Evolutionary conservation across 768 basidiomycete genomes (phyloP).

Genomic region (Zangia roseola): DNA sequence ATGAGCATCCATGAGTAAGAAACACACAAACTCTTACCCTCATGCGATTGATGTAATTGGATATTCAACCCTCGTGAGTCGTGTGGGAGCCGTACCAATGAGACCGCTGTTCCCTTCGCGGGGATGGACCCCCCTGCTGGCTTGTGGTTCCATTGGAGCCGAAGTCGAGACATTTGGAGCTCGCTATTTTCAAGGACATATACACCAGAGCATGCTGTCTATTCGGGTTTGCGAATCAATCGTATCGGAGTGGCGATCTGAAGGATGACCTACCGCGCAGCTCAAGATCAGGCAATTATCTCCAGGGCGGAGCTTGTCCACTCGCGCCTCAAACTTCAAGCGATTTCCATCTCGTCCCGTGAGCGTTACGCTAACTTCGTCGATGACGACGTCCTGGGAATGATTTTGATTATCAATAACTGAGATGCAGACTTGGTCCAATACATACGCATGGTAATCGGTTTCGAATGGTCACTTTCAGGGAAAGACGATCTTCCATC

Average conservation of each 20-base stretch:
- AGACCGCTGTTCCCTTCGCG: conserved; percentile 31
- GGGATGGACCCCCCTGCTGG: conserved; percentile 18
- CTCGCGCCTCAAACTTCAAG: conserved; percentile 50
- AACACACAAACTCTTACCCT: conserved; percentile 22
- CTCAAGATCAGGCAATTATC: conserved; percentile 55
- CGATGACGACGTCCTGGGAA: conserved; percentile 55
- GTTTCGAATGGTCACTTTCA: conserved; percentile 64
- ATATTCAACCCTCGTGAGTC: conserved; percentile 66
- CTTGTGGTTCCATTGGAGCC: conserved; percentile 63
- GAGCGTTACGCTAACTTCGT: conserved; percentile 61
- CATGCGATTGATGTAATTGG: conserved; percentile 54
- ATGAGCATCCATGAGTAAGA: conserved; percentile 13
- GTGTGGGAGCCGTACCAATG: conserved; percentile 59
- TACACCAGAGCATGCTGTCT: conserved; percentile 67
- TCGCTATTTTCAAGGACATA: conserved; percentile 70
- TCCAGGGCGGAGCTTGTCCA: conserved; percentile 53
- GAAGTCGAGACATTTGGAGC: conserved; percentile 59
- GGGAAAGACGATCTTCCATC: conserved; percentile 62
- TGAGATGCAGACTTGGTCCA: neutral
- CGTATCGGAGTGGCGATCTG: neutral
- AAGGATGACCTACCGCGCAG: conserved; percentile 60
- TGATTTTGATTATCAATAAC: conserved; percentile 10
- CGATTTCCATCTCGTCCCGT: conserved; percentile 62
- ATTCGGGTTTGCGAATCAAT: neutral
- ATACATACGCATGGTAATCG: conserved; percentile 70